phyloP scores from a whole-genome alignment of 2,329 filamentous ascomycete genomes.

The Pleurostoma richardsiae region DNA sequence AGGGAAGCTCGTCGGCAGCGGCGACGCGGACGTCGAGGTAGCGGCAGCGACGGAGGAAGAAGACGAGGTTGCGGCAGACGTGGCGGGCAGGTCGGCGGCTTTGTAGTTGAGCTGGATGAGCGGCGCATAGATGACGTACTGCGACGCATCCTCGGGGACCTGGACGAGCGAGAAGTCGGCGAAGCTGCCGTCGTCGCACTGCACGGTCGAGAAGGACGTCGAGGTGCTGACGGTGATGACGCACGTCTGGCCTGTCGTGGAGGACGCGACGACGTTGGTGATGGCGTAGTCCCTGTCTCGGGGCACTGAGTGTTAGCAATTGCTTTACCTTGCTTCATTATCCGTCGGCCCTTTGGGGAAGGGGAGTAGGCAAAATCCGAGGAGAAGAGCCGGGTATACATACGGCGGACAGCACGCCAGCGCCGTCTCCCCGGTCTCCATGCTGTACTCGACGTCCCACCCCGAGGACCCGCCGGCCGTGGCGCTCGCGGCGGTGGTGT shows the following conservation, averaged over 20 bases:
- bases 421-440: slow-evolving; percentile 20
- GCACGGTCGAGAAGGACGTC: slow-evolving; percentile 12
- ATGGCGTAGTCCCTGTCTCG: slow-evolving; percentile 12
- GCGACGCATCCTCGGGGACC: slow-evolving; percentile 7
- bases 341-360: too few species aligned
- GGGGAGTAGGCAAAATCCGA: too few species aligned
- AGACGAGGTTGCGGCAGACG: slow-evolving; percentile 2
- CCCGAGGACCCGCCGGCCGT: slow-evolving; percentile 10
- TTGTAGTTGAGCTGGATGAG: slow-evolving; percentile 23
- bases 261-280: slow-evolving; percentile 1
- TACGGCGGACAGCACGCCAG: slow-evolving; percentile 23
- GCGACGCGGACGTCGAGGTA: slow-evolving; percentile 3
- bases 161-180: slow-evolving; percentile 9
- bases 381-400: background rate
- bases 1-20: background rate
- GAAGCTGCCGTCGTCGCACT: slow-evolving; percentile 13
- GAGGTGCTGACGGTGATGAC: slow-evolving; percentile 3
- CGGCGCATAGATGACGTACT: slow-evolving; percentile 15
- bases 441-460: slow-evolving; percentile 19
- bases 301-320: background rate
- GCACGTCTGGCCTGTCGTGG: slow-evolving; percentile 9
- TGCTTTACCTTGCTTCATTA: background rate
- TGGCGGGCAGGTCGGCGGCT: slow-evolving; percentile 13
- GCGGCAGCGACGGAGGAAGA: background rate
- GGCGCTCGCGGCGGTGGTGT: slow-evolving; percentile 10